A percentile compares a stretch with the other conserved stretches of the same genome.
These are phyloP conservation scores for Heliamphora ciliata DNA, from an alignment of 179 eudicot species.

Conservation along the genomic window DNA sequence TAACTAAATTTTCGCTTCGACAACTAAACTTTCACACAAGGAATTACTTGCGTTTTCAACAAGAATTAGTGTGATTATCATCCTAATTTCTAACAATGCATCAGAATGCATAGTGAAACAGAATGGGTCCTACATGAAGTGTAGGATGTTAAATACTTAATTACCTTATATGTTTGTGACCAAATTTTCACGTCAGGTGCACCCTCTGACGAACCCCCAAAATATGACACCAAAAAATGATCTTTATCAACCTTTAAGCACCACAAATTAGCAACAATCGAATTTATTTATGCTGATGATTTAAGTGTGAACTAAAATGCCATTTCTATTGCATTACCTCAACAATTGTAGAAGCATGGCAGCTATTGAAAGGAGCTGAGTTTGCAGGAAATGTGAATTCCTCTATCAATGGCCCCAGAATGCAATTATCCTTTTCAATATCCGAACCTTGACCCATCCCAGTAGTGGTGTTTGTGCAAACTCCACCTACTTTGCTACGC, in stretches of 20 bases:
- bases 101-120: not conserved
- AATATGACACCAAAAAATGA: slow-evolving; percentile 78
- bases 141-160: not conserved
- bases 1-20: not conserved
- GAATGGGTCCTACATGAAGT: not conserved
- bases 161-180: slow-evolving; percentile 73
- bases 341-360: slow-evolving; percentile 94
- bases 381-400: slow-evolving; percentile 65
- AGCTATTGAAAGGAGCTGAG: slow-evolving; percentile 59
- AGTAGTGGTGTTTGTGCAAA: slow-evolving; percentile 7
- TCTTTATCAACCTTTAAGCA: slow-evolving; percentile 55
- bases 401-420: slow-evolving; percentile 32
- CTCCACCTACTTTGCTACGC: slow-evolving; percentile 26
- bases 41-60: not conserved
- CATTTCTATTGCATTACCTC: slow-evolving; percentile 42
- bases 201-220: slow-evolving; percentile 80
- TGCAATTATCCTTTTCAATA: slow-evolving; percentile 14
- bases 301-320: not conserved
- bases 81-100: not conserved
- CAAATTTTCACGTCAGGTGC: slow-evolving; percentile 86
- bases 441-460: slow-evolving; percentile 18
- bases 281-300: not conserved
- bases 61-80: not conserved
- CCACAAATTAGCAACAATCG: slow-evolving; percentile 3
- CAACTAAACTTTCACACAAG: too few relatives aligned